A percentile compares a stretch with the other conserved stretches of the same genome.
phyloP scores from a whole-genome alignment of 1,284 basidiomycete genomes.

The Trametes hirsuta region DNA sequence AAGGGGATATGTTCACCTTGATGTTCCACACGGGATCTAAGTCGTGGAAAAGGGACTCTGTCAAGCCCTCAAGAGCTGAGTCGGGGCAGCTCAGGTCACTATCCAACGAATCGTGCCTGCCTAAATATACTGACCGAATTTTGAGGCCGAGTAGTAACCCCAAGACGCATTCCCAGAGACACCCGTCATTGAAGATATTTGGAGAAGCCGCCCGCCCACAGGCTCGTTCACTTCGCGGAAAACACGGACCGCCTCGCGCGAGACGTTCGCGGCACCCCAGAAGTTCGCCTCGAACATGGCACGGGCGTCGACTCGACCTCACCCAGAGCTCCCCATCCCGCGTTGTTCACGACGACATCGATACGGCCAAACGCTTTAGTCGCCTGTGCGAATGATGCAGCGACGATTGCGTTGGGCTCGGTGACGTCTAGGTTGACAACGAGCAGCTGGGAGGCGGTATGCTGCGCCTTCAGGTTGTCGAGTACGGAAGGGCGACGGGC shows the following conservation, averaged over 20 bases:
- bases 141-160: constrained; percentile 36
- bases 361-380: constrained; percentile 39
- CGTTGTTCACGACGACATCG: constrained; percentile 49
- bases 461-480: neutral
- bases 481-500: neutral
- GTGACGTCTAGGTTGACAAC: neutral
- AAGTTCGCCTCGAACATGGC: constrained; percentile 39
- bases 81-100: neutral
- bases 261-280: constrained; percentile 39
- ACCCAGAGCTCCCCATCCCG: constrained; percentile 28
- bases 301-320: constrained; percentile 34
- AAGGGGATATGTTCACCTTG: constrained; percentile 29
- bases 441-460: neutral
- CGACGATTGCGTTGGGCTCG: neutral
- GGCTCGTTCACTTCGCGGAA: constrained; percentile 41
- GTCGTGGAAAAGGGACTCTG: constrained; percentile 35
- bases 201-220: constrained; percentile 33
- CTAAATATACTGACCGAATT: constrained; percentile 16
- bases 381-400: neutral
- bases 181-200: constrained; percentile 33
- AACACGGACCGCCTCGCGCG: constrained; percentile 36
- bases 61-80: constrained; percentile 33
- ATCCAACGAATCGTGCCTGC: too few relatives aligned
- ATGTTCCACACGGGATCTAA: constrained; percentile 44
- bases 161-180: constrained; percentile 24